These are phyloP conservation scores for Debaryomyces prosopidis DNA, from an alignment of 805 yeast genomes.

Conservation along the genomic window DNA sequence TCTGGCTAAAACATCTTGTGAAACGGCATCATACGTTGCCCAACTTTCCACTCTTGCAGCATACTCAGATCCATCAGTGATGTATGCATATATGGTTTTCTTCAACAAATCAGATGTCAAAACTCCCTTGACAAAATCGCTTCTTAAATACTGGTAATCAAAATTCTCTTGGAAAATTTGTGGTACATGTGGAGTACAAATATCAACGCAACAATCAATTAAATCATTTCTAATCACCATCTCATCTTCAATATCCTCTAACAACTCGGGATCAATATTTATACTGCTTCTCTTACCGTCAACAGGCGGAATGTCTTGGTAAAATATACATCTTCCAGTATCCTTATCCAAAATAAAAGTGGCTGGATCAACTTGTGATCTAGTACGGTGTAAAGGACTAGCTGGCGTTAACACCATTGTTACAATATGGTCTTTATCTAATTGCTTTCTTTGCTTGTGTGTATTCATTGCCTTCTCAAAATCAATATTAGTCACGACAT, in stretches of 20 bases:
- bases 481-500: conserved; percentile 90
- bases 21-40: conserved; percentile 88
- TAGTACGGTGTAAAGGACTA: conserved; percentile 77
- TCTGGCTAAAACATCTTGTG: conserved; percentile 86
- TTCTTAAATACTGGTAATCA: conserved; percentile 84
- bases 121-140: conserved; percentile 89
- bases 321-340: conserved; percentile 77
- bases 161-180: conserved; percentile 95
- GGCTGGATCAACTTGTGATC: conserved; percentile 81
- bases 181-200: conserved; percentile 92
- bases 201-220: conserved; percentile 95
- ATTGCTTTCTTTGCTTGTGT: conserved; percentile 68
- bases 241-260: conserved; percentile 70
- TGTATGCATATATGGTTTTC: conserved; percentile 86
- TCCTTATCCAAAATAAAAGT: conserved; percentile 76
- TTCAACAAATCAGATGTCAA: conserved; percentile 86
- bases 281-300: conserved; percentile 40
- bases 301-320: conserved; percentile 71
- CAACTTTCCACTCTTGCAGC: conserved; percentile 96
- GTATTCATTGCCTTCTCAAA: conserved; percentile 68
- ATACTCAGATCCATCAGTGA: conserved; percentile 70
- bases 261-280: conserved; percentile 78
- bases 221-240: conserved; percentile 85
- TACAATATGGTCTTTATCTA: conserved; percentile 87
- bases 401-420: conserved; percentile 93